phyloP scores from a whole-genome alignment of 108 stramenopile species.

The Stephanodiscus minutulus region DNA sequence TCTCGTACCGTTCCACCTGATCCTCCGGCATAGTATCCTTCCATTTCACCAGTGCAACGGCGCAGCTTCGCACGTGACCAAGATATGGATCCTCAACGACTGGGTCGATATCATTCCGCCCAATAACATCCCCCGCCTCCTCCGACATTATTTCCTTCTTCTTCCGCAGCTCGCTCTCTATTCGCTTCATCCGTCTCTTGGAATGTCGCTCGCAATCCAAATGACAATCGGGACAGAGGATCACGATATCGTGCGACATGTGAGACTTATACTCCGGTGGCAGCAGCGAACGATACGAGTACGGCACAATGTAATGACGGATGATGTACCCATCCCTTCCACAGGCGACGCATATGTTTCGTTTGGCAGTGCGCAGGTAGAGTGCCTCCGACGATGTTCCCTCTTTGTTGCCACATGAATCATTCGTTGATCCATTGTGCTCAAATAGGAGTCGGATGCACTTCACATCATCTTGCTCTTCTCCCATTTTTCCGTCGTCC shows the following conservation, averaged over 20 bases:
- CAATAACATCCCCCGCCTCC: neutral
- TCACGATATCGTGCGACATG: conserved; percentile 81
- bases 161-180: conserved; percentile 36
- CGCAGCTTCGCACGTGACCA: conserved; percentile 63
- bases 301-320: conserved; percentile 85
- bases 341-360: conserved; percentile 74
- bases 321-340: conserved; percentile 56
- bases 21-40: conserved; percentile 53
- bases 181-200: conserved; percentile 49
- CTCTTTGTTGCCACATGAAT: conserved; percentile 5
- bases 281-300: conserved; percentile 64
- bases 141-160: conserved; percentile 10
- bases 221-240: conserved; percentile 82
- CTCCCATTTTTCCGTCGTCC: conserved; percentile 19
- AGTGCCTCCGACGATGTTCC: conserved; percentile 11
- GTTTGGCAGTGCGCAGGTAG: conserved; percentile 60
- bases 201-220: conserved; percentile 53
- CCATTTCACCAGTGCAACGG: conserved; percentile 60
- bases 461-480: conserved; percentile 20
- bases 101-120: conserved; percentile 17
- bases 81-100: conserved; percentile 32
- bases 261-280: conserved; percentile 80
- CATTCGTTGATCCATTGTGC: conserved; percentile 41
- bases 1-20: conserved; percentile 38
- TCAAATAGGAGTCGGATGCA: conserved; percentile 57